Evolutionary conservation across 257 asterid genomes (phyloP).

Genomic region (Buddleja alternifolia): DNA sequence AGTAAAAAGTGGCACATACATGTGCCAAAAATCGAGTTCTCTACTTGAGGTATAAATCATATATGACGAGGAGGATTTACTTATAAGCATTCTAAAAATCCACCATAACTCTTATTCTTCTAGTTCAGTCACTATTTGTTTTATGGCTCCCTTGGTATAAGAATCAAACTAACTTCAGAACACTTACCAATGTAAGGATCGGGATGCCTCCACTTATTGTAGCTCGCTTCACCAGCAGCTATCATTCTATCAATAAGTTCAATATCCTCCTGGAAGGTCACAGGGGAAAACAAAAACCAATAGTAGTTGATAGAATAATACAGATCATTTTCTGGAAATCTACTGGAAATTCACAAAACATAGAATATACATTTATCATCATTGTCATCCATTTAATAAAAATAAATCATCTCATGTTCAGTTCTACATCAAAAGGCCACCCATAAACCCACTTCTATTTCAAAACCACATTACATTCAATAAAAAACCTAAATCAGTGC

Average conservation of each 20-base stretch:
- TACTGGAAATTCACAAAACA: background rate
- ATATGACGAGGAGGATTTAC: background rate
- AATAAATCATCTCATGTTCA: too few species aligned
- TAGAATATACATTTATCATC: too few species aligned
- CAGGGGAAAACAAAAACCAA: constrained; percentile 4
- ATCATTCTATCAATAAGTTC: constrained; percentile 87
- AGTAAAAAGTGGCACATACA: constrained; percentile 4
- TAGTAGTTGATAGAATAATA: background rate
- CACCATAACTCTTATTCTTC: background rate
- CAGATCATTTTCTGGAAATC: background rate
- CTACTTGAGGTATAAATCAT: background rate
- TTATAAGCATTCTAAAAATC: background rate
- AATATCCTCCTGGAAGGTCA: constrained; percentile 67
- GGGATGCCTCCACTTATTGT: constrained; percentile 89
- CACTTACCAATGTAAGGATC: constrained; percentile 91
- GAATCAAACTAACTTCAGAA: background rate
- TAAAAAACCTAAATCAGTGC: too few species aligned
- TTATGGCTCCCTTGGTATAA: background rate
- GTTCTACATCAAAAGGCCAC: too few species aligned
- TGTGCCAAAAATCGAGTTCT: constrained; percentile 11
- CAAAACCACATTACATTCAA: too few species aligned
- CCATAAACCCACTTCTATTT: too few species aligned
- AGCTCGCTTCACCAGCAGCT: constrained; percentile 65
- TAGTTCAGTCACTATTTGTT: too few species aligned
- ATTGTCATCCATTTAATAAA: too few species aligned